Percentiles rank a stretch among this genome's conserved stretches.
These are phyloP conservation scores for Dryas integrifolia DNA, from an alignment of 331 rosid genomes.

Conservation along the genomic window DNA sequence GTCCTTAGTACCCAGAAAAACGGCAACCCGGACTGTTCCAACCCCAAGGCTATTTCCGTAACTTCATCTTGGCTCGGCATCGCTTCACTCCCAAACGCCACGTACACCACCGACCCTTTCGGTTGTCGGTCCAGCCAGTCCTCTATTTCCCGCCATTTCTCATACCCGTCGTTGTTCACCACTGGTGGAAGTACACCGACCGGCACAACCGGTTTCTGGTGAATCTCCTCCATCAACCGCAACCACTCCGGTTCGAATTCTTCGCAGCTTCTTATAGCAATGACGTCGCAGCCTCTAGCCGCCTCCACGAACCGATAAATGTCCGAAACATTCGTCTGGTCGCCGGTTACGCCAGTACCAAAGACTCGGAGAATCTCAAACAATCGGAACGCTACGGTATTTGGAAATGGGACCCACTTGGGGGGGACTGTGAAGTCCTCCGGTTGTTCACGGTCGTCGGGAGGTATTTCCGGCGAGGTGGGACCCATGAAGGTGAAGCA, in stretches of 20 bases:
- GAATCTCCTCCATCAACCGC: neutral
- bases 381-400: constrained; percentile 1
- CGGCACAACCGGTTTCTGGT: constrained; percentile 10
- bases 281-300: neutral
- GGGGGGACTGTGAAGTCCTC: constrained; percentile 26
- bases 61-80: constrained; percentile 23
- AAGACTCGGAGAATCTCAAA: constrained; percentile 5
- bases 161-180: constrained; percentile 1
- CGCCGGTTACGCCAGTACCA: neutral
- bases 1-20: constrained; percentile 34
- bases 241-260: constrained; percentile 30
- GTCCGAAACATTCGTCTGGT: constrained; percentile 7
- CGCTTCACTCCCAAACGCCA: constrained; percentile 35
- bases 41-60: constrained; percentile 27
- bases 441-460: neutral
- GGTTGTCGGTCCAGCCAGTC: constrained; percentile 23
- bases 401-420: constrained; percentile 22
- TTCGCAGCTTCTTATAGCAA: constrained; percentile 8
- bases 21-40: constrained; percentile 16
- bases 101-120: constrained; percentile 30
- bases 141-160: neutral
- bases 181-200: constrained; percentile 27
- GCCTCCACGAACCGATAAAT: neutral
- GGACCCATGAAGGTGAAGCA: neutral
- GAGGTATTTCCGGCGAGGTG: neutral